Base-by-base conservation (phyloP, 1,284 basidiomycete genomes). In the Xerocomus nothofagi region DNA sequence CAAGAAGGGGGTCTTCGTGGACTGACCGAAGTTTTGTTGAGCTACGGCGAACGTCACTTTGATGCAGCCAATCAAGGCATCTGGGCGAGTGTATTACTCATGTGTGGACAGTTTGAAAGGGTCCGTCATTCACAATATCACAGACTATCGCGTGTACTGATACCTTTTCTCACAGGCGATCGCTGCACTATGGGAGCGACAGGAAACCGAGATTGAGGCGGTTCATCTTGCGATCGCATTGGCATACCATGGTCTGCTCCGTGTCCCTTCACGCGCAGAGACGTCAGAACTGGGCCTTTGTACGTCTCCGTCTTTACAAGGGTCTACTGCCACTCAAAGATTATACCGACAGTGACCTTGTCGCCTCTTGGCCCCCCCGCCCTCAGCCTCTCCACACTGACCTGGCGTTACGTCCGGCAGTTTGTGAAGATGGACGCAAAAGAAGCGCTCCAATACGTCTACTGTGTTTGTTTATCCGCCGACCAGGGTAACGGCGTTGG, bases 371-470 rank as follows among this genome's bases (percentile, higher is more conserved):
- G 73, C n/a, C 80, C 81, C 14, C 84, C 85, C 1, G 80, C 84
- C 12, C 74, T 99, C 51, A 92, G 90, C 65, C 79, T 98, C 44
- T 84, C 91, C 1, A 90, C 91, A 20, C 70, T 98, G 30, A 82
- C 97, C 55, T 94, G 94, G 81, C 87, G 93, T 15, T 98, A 99
- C 67, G 84, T 97, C 41, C 84, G 92, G 30, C 89, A 88, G 49
- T 97, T 98, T 67, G 87, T 91, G 39, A 89, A 88, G 67, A 82
- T 92, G 76, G 95, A 97, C 60, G 88, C 94, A 0, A 86, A 91
- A 60, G 91, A 95, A 57, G 97, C 95, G 1, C 72, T 99, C 47
- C 93, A 98, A 71, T 99, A 99, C 62, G 88, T 98, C 32, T 96
- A 95, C 66, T 89, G 92, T 53, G 81, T 98, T 12, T 85, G 88